Conservation (phyloP, 352 stramenopile genomes). For the Phytophthora hibernalis region DNA sequence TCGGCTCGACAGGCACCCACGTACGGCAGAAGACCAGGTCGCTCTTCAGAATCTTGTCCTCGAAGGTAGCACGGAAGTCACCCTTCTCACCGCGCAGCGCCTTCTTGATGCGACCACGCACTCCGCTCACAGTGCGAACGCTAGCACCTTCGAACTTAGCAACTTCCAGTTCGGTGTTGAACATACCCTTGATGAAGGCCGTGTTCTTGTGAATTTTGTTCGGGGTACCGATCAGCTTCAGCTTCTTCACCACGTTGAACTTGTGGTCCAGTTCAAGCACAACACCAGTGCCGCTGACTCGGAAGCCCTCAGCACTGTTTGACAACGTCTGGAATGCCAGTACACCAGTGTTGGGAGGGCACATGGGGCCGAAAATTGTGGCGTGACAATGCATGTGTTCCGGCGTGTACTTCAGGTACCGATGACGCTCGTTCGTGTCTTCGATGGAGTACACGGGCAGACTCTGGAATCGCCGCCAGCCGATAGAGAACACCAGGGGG, state of each 20-base stretch:
- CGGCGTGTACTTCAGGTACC: constrained; percentile 99
- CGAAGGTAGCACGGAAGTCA: constrained; percentile 99
- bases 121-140: constrained; percentile 98
- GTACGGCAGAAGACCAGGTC: constrained; percentile 99
- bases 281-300: constrained; percentile 97
- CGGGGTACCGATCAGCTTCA: constrained; percentile 99
- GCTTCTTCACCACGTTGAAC: constrained; percentile 99
- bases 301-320: constrained; percentile 94
- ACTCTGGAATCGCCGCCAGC: constrained; percentile 99
- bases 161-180: constrained; percentile 96
- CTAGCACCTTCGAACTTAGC: constrained; percentile 98
- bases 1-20: constrained; percentile 98
- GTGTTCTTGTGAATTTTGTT: constrained; percentile 99
- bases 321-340: constrained; percentile 97
- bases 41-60: constrained; percentile 99
- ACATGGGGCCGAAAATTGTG: constrained; percentile 97
- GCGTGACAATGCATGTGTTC: constrained; percentile 99
- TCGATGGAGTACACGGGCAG: constrained; percentile 99
- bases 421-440: constrained; percentile 97
- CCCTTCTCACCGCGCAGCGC: constrained; percentile 92
- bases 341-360: constrained; percentile 97
- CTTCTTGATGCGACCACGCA: constrained; percentile 99
- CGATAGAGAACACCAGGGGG: constrained; percentile 98
- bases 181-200: constrained; percentile 98
- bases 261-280: constrained; percentile 98